Evolutionary conservation across 2,329 filamentous ascomycete genomes (phyloP).

Genomic region (Ceratocystis destructans): DNA sequence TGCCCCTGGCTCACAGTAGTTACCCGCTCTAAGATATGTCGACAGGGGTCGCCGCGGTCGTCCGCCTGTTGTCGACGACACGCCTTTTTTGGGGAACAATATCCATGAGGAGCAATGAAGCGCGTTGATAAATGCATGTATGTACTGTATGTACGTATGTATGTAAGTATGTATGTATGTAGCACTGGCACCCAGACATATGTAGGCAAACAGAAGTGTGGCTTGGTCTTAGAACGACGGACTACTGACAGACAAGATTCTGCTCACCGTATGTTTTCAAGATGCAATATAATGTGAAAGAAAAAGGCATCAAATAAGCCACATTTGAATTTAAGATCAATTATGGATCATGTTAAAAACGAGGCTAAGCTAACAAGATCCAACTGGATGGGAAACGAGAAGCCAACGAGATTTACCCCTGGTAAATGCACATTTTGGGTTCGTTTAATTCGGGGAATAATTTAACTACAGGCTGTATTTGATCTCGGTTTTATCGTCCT

Average conservation of each 20-base stretch:
- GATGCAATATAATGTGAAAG: not conserved
- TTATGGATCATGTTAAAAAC: not conserved
- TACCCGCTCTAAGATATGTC: not conserved
- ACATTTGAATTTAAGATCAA: not conserved
- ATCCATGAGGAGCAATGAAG: too few relatives aligned
- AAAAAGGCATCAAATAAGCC: not conserved
- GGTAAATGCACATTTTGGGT: not conserved
- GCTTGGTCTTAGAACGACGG: too few relatives aligned
- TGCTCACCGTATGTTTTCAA: too few relatives aligned
- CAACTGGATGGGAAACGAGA: not conserved
- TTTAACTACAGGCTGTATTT: not conserved
- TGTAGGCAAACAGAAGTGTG: too few relatives aligned
- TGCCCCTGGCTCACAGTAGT: not conserved
- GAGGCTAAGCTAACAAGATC: constrained; percentile 5
- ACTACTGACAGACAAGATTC: too few relatives aligned
- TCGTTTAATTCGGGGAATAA: not conserved
- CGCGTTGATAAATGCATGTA: too few relatives aligned
- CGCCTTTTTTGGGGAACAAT: too few relatives aligned
- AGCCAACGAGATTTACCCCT: not conserved
- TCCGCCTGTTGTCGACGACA: too few relatives aligned
- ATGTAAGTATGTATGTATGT: too few relatives aligned
- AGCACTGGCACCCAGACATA: too few relatives aligned
- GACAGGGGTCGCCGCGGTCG: too few relatives aligned
- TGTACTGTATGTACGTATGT: too few relatives aligned
- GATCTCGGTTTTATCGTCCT: not conserved